These are phyloP conservation scores for Fraxinus sp. DNA, from an alignment of 305 asterid genomes.

Conservation along the genomic window DNA sequence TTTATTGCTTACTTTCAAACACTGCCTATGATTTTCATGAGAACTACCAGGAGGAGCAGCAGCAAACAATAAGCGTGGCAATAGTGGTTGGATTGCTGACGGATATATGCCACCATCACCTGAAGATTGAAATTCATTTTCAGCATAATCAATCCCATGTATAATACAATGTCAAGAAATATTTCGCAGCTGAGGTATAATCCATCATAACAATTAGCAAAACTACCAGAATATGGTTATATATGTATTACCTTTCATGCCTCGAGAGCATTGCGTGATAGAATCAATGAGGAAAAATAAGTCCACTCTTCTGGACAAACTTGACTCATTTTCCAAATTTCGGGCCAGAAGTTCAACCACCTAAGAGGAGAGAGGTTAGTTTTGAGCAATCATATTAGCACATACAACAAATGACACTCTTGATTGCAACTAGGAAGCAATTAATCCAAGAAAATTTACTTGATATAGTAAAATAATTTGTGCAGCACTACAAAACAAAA, in stretches of 20 bases:
- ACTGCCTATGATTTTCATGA: constrained; percentile 84
- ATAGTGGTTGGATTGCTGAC: constrained; percentile 66
- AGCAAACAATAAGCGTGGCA: constrained; percentile 78
- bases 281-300: constrained; percentile 93
- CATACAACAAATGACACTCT: not conserved
- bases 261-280: constrained; percentile 75
- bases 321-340: constrained; percentile 67
- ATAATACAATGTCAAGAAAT: not conserved
- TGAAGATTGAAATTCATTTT: constrained; percentile 36
- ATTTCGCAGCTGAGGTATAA: constrained; percentile 5
- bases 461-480: not conserved
- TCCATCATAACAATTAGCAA: not conserved
- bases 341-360: constrained; percentile 72
- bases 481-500: not conserved
- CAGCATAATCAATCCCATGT: constrained; percentile 20
- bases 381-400: not conserved
- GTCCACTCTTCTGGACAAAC: constrained; percentile 72
- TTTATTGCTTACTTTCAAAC: constrained; percentile 67
- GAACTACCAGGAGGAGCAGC: constrained; percentile 78
- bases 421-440: not conserved
- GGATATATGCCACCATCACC: constrained; percentile 87
- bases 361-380: constrained; percentile 32
- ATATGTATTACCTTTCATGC: constrained; percentile 61
- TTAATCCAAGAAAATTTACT: not conserved
- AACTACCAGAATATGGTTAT: constrained; percentile 6